A percentile compares a stretch with the other conserved stretches of the same genome.
These are phyloP conservation scores for Rhypophila decipiens DNA, from an alignment of 495 filamentous ascomycete genomes.

Conservation along the genomic window DNA sequence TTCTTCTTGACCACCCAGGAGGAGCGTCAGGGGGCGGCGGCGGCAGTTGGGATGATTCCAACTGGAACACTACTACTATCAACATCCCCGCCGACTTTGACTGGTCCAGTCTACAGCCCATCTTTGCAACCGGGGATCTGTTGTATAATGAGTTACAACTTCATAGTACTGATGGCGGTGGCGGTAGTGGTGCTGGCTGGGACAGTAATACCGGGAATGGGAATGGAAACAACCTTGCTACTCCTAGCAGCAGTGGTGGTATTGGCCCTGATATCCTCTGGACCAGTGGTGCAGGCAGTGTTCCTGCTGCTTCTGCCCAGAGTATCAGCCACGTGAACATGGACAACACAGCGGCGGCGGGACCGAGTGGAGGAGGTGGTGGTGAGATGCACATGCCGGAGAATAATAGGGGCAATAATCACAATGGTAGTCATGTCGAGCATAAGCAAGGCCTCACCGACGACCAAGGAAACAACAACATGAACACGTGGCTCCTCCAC, in stretches of 20 bases:
- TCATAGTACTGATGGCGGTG: conserved; percentile 17
- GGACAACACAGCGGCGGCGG: conserved; percentile 19
- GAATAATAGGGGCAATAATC: too few relatives aligned
- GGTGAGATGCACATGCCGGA: too few relatives aligned
- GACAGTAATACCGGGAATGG: not conserved
- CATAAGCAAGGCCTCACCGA: not conserved
- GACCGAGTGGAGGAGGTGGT: conserved; percentile 24
- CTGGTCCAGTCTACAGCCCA: conserved; percentile 43
- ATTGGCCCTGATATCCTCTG: conserved; percentile 2
- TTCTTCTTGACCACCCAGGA: too few relatives aligned
- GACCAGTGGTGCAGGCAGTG: conserved; percentile 11
- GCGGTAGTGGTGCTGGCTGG: conserved; percentile 1
- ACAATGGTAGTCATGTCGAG: too few relatives aligned
- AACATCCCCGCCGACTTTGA: conserved; percentile 37
- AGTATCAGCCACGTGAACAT: too few relatives aligned
- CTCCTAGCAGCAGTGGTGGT: not conserved
- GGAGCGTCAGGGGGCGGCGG: too few relatives aligned
- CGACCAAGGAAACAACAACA: conserved; percentile 17
- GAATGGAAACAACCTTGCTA: conserved; percentile 1
- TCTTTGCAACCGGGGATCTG: conserved; percentile 48
- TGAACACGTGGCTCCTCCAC: conserved; percentile 29
- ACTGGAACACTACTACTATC: too few relatives aligned
- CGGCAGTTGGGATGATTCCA: too few relatives aligned
- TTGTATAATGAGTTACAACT: conserved; percentile 44
- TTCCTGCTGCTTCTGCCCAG: too few relatives aligned